Evolutionary conservation across 768 basidiomycete species (phyloP).

Genomic region (Naganishia randhawae): DNA sequence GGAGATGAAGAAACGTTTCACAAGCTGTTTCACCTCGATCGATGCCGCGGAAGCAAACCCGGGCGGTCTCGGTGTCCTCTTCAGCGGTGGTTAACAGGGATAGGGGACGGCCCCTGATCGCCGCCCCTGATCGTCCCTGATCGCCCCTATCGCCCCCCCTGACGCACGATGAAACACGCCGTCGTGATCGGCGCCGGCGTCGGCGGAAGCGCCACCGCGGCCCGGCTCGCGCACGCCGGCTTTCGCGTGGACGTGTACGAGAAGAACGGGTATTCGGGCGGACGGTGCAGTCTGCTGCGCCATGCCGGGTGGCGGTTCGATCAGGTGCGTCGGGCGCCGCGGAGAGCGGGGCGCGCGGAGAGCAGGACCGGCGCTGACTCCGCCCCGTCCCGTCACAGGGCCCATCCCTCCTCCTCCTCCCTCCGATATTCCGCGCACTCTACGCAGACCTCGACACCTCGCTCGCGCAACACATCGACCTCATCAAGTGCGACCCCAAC

Average conservation of each 20-base stretch:
- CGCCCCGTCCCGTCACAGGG: conserved; percentile 31
- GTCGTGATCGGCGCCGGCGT: conserved; percentile 50
- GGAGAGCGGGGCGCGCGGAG: neutral
- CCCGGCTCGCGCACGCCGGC: conserved; percentile 52
- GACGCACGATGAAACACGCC: neutral
- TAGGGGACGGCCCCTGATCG: no score
- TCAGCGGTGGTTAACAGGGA: no score
- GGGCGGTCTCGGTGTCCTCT: neutral
- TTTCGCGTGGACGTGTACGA: conserved; percentile 52
- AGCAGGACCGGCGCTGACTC: neutral
- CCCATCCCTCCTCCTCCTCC: conserved; percentile 51
- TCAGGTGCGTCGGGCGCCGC: conserved; percentile 42
- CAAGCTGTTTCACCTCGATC: no score
- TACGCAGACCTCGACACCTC: conserved; percentile 52
- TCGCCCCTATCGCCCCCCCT: neutral
- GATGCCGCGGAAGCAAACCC: no score
- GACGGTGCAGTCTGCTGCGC: conserved; percentile 53
- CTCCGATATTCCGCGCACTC: conserved; percentile 51
- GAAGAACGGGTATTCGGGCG: conserved; percentile 54
- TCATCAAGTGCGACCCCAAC: conserved; percentile 54
- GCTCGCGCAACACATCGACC: conserved; percentile 49
- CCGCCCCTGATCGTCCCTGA: neutral
- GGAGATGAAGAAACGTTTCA: neutral
- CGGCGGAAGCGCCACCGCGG: conserved; percentile 52
- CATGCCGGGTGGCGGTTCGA: conserved; percentile 53